These are phyloP conservation scores for Monosporascus ibericus DNA, from an alignment of 2,329 filamentous ascomycete species.

Conservation along the genomic window DNA sequence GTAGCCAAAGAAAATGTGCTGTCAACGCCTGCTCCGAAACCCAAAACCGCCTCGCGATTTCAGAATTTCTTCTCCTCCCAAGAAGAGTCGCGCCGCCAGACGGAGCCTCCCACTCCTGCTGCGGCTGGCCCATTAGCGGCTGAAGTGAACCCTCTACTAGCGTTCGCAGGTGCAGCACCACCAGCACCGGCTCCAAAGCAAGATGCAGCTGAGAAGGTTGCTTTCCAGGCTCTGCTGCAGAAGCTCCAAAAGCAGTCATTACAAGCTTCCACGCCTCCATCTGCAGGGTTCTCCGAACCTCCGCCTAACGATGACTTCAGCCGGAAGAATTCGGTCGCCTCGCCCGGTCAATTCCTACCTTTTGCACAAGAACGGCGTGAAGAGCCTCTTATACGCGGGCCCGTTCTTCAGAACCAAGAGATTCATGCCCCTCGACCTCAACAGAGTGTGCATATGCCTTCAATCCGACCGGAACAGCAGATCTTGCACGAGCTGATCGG, in stretches of 20 bases:
- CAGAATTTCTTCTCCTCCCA: constrained; percentile 70
- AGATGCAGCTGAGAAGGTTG: constrained; percentile 70
- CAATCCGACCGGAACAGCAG: constrained; percentile 47
- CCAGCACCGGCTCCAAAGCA: constrained; percentile 24
- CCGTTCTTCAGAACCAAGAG: constrained; percentile 41
- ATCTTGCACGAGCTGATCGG: constrained; percentile 55
- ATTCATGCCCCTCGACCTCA: constrained; percentile 44
- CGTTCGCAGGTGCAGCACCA: constrained; percentile 23
- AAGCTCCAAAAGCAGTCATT: constrained; percentile 64
- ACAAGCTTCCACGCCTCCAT: constrained; percentile 37
- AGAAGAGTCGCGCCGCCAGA: constrained; percentile 42
- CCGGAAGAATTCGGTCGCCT: constrained; percentile 35
- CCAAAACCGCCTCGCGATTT: constrained; percentile 68
- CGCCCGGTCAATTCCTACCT: constrained; percentile 43
- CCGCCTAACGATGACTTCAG: constrained; percentile 22
- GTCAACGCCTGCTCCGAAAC: constrained; percentile 33
- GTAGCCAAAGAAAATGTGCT: constrained; percentile 32
- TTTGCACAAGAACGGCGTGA: constrained; percentile 41
- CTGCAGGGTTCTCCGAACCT: constrained; percentile 22
- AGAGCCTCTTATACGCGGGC: constrained; percentile 34
- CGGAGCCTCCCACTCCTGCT: constrained; percentile 41
- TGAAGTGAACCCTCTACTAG: constrained; percentile 23
- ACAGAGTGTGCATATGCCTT: constrained; percentile 40
- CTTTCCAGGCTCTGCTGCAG: constrained; percentile 74
- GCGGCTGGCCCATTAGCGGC: constrained; percentile 24